Evolutionary conservation across 768 basidiomycete species (phyloP), one percentile per base, ranked within the genome.

Genomic region (Rossbeevera mucosa): DNA sequence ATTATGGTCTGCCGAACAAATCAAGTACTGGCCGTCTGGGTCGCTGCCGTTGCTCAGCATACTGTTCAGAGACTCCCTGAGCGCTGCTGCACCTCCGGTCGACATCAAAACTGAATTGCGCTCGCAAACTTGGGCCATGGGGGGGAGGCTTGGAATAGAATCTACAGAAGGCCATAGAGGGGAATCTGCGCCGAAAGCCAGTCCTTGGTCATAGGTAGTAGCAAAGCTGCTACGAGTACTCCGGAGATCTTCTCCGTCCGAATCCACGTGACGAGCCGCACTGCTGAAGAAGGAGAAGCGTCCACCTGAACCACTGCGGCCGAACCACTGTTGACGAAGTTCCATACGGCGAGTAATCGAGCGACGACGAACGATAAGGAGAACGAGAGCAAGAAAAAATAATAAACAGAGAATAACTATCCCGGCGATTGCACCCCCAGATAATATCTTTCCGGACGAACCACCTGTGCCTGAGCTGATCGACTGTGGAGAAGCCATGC

Each of bases 141-240:
- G 78, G 6, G 82, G 83, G 8, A 79, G 53, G 14, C 72, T 66
- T 12, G 76, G 79, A 11, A 71, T 1, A 29, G 12, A 54, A 28
- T 53, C 53, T 0, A 22, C 6, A 30, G 62, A 56, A 36, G 45
- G 36, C 36, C 29, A 50, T 5, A 33, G 25, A 55, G 61, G 22
- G 50, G 65, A 31, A 61, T 68, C 30, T 54, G 61, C n/a, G 48
- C 53, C 48, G 51, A 61, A 60, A 40, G 59, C 51, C 48, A 62
- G 56, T 11, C 72, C 72, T 20, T 76, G 76, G 48, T 82, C 80
- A 59, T 76, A 74, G n/a, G 76, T 79, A 16, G 84, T 85, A 16
- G 76, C 85, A 47, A 85, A 86, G 67, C 83, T 85, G 65, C 83
- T 85, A 45, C 82, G 74, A 3, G 71, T 64, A 44, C 69, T 74